Conservation (phyloP, 202 grass and related monocot genomes). For the Eragrostis tef region DNA sequence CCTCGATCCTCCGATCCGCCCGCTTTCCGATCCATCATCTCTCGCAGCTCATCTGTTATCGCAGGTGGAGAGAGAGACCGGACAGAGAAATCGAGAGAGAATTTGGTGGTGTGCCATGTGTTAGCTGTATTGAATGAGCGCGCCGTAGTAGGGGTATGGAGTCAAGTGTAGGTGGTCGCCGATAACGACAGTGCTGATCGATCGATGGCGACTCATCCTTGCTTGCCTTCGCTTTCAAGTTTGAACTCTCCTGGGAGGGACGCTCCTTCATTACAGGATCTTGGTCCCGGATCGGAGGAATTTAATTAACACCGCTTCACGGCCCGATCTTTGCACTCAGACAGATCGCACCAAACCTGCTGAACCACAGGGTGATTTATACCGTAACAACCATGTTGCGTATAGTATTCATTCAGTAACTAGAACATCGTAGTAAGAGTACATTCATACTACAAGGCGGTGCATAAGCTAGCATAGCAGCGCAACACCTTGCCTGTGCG, state of each 20-base stretch:
- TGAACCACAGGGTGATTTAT: too few relatives aligned
- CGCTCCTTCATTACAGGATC: constrained; percentile 12
- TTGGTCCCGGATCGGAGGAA: background rate
- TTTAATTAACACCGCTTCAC: too few relatives aligned
- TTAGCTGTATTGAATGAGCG: background rate
- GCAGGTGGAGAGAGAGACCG: background rate
- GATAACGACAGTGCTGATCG: background rate
- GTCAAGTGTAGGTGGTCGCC: background rate
- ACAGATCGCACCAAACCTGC: too few relatives aligned
- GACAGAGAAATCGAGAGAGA: too few relatives aligned
- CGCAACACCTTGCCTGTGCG: background rate
- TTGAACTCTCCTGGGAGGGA: background rate
- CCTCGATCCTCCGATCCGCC: background rate
- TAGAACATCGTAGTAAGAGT: too few relatives aligned
- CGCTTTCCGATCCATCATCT: background rate
- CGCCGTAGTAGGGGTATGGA: background rate
- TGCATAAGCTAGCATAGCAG: too few relatives aligned
- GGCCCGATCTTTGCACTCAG: too few relatives aligned
- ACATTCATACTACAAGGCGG: too few relatives aligned
- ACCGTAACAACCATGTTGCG: background rate
- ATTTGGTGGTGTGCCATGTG: too few relatives aligned
- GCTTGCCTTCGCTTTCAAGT: background rate
- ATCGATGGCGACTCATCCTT: background rate
- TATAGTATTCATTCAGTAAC: too few relatives aligned
- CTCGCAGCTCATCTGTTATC: background rate